Conservation (phyloP, 2,329 filamentous ascomycete genomes). For the Colletotrichum spinosum region DNA sequence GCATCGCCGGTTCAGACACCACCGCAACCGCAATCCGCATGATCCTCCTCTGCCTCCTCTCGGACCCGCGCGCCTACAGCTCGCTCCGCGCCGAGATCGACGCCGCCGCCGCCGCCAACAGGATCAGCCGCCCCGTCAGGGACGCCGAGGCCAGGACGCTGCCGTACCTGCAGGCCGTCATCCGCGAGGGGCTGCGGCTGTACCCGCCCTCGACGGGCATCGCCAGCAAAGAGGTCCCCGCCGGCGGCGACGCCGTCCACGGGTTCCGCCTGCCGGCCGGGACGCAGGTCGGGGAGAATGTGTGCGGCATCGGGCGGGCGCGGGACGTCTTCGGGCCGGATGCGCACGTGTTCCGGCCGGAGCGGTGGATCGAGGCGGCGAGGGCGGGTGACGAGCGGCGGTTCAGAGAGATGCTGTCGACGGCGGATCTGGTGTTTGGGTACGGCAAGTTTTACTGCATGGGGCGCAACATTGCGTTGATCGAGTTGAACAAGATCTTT, state of each 20-base stretch:
- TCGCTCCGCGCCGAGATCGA: slow-evolving; percentile 63
- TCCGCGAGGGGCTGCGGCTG: slow-evolving; percentile 64
- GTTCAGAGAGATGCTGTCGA: slow-evolving; percentile 48
- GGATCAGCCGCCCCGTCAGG: slow-evolving; percentile 41
- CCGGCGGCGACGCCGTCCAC: slow-evolving; percentile 49
- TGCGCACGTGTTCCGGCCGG: slow-evolving; percentile 57
- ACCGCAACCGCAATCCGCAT: slow-evolving; percentile 53
- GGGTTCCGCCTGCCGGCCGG: slow-evolving; percentile 51
- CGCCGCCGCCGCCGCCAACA: slow-evolving; percentile 35
- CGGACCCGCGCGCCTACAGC: slow-evolving; percentile 57
- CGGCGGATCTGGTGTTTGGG: slow-evolving; percentile 56
- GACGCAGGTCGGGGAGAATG: slow-evolving; percentile 54
- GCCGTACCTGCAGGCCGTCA: slow-evolving; percentile 61
- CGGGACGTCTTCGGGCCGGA: slow-evolving; percentile 57
- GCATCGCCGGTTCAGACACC: slow-evolving; percentile 52
- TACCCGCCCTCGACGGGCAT: slow-evolving; percentile 61
- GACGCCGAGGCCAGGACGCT: slow-evolving; percentile 51
- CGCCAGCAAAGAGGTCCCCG: slow-evolving; percentile 62
- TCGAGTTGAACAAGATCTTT: slow-evolving; percentile 58
- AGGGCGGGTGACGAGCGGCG: slow-evolving; percentile 42
- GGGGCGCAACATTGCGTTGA: slow-evolving; percentile 56
- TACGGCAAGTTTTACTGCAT: slow-evolving; percentile 56
- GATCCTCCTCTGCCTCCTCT: slow-evolving; percentile 62
- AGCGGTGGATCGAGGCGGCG: slow-evolving; percentile 58
- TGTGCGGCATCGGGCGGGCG: slow-evolving; percentile 53